Base-by-base conservation (phyloP, 2,329 filamentous ascomycete species). In the Fusarium robinianum region DNA sequence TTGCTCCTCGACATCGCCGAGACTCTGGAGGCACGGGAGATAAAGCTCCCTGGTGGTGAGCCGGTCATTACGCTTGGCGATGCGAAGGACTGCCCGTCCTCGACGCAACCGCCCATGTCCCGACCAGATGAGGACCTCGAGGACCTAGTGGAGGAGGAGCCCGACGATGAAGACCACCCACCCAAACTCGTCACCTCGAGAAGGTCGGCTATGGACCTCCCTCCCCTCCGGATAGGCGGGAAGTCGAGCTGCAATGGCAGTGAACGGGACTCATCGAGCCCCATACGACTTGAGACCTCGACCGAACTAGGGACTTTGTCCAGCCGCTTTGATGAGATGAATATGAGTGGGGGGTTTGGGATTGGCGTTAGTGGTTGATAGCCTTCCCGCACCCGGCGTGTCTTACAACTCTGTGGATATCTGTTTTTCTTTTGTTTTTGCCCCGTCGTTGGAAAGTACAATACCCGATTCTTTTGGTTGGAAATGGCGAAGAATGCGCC, bases 1-100 rank as follows among this genome's bases (percentile, higher is more conserved):
- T 72, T 96, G 9, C 76, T 97, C 8, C 80, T 86, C 18, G 92
- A 97, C 62, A 95, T 97, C 43, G 85, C 84, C 18, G 81, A 87
- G 50, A 90, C 86, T 0, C 73, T 96, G 1, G 80, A 84, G 15
- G 89, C 89, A 0, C 70, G 70, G 2, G 78, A 82, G 17, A 80
- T 96, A n/a, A 75, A 78, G 5, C 76, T 96, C 0, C 90, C 90
- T 0, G 85, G 83, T 0, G 81, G 78, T 0, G 69, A 74, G 27
- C 62, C 70, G 0, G 58, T 77, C 0, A 62, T 74, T 3, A 60
- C 63, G 8, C 48, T 67, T 8, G 50, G 61, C 33, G 48, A 59
- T 9, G 35, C 49, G 21, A 38, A 44, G 15, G 26, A 12, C 16
- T 36, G 21, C 5, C 14, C 32, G 3, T 15, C 35, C 11, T 47